A percentile compares a stretch with the other conserved stretches of the same genome.
Conservation (phyloP, 768 basidiomycete species). For the Psilocybe subaeruginosa region DNA sequence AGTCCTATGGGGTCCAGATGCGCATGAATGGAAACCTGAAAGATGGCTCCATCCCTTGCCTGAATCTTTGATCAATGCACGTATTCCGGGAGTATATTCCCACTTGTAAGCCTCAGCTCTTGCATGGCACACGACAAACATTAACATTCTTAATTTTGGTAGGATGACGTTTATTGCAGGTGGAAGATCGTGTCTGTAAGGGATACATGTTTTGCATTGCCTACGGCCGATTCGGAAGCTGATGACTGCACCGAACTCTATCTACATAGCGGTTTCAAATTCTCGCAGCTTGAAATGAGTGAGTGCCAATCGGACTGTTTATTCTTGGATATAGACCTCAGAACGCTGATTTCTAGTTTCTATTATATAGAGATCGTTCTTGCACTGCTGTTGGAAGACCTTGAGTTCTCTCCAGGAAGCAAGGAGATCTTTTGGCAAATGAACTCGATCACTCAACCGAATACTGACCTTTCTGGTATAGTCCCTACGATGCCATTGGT, state of each 20-base stretch:
- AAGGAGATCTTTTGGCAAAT: slow-evolving; percentile 35
- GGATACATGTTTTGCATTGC: not conserved
- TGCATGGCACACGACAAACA: no score
- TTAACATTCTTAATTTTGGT: no score
- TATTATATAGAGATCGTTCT: slow-evolving; percentile 31
- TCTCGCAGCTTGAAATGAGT: slow-evolving; percentile 48
- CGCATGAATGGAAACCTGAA: slow-evolving; percentile 27
- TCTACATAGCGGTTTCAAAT: slow-evolving; percentile 38
- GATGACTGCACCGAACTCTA: not conserved
- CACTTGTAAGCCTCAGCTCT: slow-evolving; percentile 12
- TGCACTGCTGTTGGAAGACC: slow-evolving; percentile 26
- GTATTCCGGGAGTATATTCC: slow-evolving; percentile 22
- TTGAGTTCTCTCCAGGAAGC: slow-evolving; percentile 29
- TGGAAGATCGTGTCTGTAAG: slow-evolving; percentile 25
- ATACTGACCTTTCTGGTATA: slow-evolving; percentile 1
- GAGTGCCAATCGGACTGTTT: slow-evolving; percentile 14
- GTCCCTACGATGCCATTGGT: slow-evolving; percentile 9
- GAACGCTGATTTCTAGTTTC: not conserved
- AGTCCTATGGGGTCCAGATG: slow-evolving; percentile 37
- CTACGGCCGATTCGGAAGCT: not conserved
- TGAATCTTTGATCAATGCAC: slow-evolving; percentile 17
- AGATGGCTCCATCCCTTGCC: slow-evolving; percentile 25
- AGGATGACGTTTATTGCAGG: slow-evolving; percentile 30
- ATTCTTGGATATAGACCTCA: not conserved
- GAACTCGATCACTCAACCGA: slow-evolving; percentile 27